phyloP scores from a whole-genome alignment of 163 green algal species.

The Volvox carteri region DNA sequence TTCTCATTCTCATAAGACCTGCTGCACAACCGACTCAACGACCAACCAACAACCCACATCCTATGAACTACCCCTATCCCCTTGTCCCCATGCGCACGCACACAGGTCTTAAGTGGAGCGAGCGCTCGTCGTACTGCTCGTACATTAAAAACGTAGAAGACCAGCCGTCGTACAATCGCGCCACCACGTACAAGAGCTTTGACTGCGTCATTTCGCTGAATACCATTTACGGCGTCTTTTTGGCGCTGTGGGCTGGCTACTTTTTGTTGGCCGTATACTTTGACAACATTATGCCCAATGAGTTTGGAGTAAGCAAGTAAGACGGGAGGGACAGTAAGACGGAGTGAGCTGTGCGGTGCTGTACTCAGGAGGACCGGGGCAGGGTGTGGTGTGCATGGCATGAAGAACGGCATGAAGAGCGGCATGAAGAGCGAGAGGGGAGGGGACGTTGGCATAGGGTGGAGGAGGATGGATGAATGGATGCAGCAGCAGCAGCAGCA shows the following conservation, averaged over 20 bases:
- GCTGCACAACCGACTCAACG: background rate
- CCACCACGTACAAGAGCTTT: constrained; percentile 75
- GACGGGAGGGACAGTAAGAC: background rate
- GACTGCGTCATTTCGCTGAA: constrained; percentile 82
- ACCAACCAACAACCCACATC: background rate
- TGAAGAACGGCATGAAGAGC: too few relatives aligned
- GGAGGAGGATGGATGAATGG: too few relatives aligned
- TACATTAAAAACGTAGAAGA: constrained; percentile 68
- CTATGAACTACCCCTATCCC: background rate
- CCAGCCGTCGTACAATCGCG: constrained; percentile 63
- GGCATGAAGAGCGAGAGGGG: too few relatives aligned
- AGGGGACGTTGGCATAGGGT: too few relatives aligned
- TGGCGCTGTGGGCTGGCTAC: constrained; percentile 84
- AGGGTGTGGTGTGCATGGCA: too few relatives aligned
- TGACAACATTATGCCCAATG: constrained; percentile 92
- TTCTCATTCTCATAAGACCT: background rate
- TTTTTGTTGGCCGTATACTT: constrained; percentile 93
- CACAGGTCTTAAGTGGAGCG: constrained; percentile 35
- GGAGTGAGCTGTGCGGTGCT: too few relatives aligned
- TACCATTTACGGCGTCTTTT: constrained; percentile 75
- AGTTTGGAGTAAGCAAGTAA: constrained; percentile 34
- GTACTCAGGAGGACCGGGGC: too few relatives aligned
- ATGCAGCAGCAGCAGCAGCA: too few relatives aligned
- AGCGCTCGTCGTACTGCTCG: constrained; percentile 76
- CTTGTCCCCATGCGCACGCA: background rate